These are phyloP conservation scores for Coprinopsis marcescibilis DNA, from an alignment of 768 basidiomycete species.

Conservation along the genomic window DNA sequence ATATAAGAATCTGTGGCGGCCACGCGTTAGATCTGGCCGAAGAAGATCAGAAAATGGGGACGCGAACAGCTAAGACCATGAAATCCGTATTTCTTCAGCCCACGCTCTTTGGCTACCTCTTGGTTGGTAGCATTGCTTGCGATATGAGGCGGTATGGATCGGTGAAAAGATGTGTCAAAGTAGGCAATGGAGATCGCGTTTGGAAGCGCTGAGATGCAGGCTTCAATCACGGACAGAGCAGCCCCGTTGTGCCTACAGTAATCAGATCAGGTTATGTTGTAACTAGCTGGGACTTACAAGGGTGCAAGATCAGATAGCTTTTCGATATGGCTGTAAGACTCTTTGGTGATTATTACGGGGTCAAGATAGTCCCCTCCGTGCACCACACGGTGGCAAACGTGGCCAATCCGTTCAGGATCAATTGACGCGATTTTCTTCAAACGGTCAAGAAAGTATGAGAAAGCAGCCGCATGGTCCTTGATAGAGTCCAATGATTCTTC, in stretches of 20 bases:
- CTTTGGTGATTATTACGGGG: slow-evolving; percentile 61
- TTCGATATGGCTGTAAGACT: slow-evolving; percentile 68
- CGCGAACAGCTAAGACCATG: slow-evolving; percentile 78
- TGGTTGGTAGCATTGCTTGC: slow-evolving; percentile 76
- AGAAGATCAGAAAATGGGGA: slow-evolving; percentile 5
- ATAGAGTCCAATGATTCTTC: slow-evolving; percentile 35
- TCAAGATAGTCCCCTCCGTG: slow-evolving; percentile 80
- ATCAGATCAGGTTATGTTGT: neutral
- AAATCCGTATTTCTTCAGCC: slow-evolving; percentile 86
- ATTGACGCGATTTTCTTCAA: slow-evolving; percentile 38
- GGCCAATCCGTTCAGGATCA: slow-evolving; percentile 36
- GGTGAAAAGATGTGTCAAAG: slow-evolving; percentile 87
- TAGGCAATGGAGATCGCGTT: slow-evolving; percentile 71
- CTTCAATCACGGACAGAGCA: slow-evolving; percentile 53
- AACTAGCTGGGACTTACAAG: slow-evolving; percentile 40
- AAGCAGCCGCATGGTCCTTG: slow-evolving; percentile 56
- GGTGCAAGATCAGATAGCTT: slow-evolving; percentile 77
- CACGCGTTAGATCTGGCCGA: neutral
- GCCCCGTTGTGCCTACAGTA: slow-evolving; percentile 52
- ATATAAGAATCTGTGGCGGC: slow-evolving; percentile 56
- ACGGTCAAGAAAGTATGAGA: slow-evolving; percentile 50
- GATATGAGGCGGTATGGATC: slow-evolving; percentile 67
- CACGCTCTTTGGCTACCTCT: slow-evolving; percentile 50
- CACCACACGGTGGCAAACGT: slow-evolving; percentile 77
- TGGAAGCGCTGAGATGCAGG: slow-evolving; percentile 58